Evolutionary conservation across 768 basidiomycete genomes (phyloP).

Genomic region (Trametes cinnabarina): DNA sequence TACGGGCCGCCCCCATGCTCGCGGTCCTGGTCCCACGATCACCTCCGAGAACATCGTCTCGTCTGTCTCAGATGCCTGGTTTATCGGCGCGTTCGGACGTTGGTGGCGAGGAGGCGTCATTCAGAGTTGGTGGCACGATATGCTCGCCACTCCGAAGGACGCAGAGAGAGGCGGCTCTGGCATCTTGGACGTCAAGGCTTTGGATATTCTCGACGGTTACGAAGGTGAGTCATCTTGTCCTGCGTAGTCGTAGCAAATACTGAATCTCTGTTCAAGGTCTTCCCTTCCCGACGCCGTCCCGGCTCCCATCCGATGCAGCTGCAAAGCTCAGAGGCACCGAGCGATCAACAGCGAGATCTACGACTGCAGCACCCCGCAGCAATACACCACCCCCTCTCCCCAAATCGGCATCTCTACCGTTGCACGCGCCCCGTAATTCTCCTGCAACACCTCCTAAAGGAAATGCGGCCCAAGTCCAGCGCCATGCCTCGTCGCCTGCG

Average conservation of each 20-base stretch:
- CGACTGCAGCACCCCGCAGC: constrained; percentile 58
- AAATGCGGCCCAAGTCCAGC: constrained; percentile 13
- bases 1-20: constrained; percentile 31
- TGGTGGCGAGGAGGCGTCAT: constrained; percentile 89
- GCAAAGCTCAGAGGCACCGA: constrained; percentile 39
- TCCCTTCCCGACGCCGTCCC: constrained; percentile 19
- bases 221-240: constrained; percentile 49
- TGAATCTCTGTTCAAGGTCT: constrained; percentile 12
- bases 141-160: constrained; percentile 59
- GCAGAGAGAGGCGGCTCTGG: constrained; percentile 77
- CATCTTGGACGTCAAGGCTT: constrained; percentile 69
- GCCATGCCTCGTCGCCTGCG: constrained; percentile 16
- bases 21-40: constrained; percentile 15
- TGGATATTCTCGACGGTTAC: constrained; percentile 67
- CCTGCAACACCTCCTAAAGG: constrained; percentile 31
- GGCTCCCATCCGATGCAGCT: constrained; percentile 26
- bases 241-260: neutral
- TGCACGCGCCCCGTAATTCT: constrained; percentile 56
- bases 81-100: constrained; percentile 84
- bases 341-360: constrained; percentile 29
- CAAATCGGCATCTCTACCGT: constrained; percentile 74
- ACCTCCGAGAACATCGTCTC: constrained; percentile 9
- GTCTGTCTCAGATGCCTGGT: constrained; percentile 70
- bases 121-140: constrained; percentile 76
- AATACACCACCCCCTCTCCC: constrained; percentile 82